These are phyloP conservation scores for Leccinum rimulosum DNA, from an alignment of 768 basidiomycete species.

Conservation along the genomic window DNA sequence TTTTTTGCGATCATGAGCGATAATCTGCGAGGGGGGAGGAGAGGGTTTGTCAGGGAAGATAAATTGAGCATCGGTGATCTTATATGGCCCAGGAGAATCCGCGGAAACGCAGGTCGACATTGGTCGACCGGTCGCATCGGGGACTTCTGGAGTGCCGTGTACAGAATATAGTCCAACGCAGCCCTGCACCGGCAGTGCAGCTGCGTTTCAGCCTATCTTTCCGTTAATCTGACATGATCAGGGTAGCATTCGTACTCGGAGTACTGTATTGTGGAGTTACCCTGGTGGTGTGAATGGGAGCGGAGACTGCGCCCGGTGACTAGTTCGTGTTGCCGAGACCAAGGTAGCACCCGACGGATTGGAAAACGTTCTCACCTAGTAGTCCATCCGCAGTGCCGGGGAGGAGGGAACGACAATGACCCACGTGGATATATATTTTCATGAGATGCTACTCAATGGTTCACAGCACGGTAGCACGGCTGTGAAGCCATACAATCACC, in stretches of 20 bases:
- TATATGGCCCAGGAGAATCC: constrained; percentile 3
- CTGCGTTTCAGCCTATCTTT: neutral
- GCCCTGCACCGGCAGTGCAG: neutral
- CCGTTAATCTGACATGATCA: neutral
- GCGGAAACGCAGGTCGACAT: neutral
- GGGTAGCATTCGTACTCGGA: neutral
- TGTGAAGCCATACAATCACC: neutral
- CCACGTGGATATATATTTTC: neutral
- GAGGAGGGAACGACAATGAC: neutral
- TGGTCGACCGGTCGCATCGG: neutral
- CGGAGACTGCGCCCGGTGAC: neutral
- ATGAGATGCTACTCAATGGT: neutral
- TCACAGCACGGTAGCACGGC: neutral
- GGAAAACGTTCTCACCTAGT: neutral
- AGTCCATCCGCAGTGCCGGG: neutral
- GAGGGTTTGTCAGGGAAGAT: too few relatives aligned
- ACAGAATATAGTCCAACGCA: neutral
- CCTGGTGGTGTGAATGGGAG: neutral
- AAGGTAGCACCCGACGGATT: neutral
- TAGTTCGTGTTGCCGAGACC: neutral
- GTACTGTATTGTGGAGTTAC: neutral
- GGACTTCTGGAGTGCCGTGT: neutral
- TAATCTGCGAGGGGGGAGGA: neutral
- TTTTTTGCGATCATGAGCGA: neutral
- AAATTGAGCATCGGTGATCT: neutral